Evolutionary conservation across 148 eudicot species (phyloP).

Genomic region (Agrostemma githago): DNA sequence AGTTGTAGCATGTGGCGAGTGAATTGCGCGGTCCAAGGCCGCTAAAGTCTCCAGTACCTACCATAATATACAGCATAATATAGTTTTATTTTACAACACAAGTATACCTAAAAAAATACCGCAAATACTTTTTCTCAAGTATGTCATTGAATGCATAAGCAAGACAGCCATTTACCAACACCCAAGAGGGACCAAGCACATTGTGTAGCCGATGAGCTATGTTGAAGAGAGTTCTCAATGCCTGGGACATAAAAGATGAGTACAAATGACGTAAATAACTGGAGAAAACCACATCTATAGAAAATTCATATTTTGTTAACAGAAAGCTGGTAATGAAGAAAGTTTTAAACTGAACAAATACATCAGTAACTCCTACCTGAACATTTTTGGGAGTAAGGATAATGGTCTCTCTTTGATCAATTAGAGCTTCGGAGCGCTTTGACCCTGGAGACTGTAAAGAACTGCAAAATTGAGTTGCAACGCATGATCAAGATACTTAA

Average conservation of each 20-base stretch:
- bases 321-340: neutral
- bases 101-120: neutral
- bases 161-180: slow-evolving; percentile 56
- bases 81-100: neutral
- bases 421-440: slow-evolving; percentile 54
- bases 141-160: slow-evolving; percentile 1
- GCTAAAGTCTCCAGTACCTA: slow-evolving; percentile 96
- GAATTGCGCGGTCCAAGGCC: slow-evolving; percentile 88
- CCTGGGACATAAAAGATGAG: slow-evolving; percentile 41
- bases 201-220: slow-evolving; percentile 92
- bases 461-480: slow-evolving; percentile 44
- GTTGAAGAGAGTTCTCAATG: slow-evolving; percentile 98
- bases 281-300: neutral
- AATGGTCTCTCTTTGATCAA: slow-evolving; percentile 70
- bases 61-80: slow-evolving; percentile 9
- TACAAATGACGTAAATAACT: slow-evolving; percentile 7
- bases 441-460: slow-evolving; percentile 60
- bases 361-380: slow-evolving; percentile 47
- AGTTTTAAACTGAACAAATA: slow-evolving; percentile 9
- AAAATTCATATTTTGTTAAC: neutral
- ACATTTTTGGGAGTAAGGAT: slow-evolving; percentile 93
- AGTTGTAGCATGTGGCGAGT: slow-evolving; percentile 97
- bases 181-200: slow-evolving; percentile 95
- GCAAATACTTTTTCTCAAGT: neutral
- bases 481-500: slow-evolving; percentile 12